Base-by-base conservation (phyloP, 1,284 basidiomycete species). In the Gomphus sp. region DNA sequence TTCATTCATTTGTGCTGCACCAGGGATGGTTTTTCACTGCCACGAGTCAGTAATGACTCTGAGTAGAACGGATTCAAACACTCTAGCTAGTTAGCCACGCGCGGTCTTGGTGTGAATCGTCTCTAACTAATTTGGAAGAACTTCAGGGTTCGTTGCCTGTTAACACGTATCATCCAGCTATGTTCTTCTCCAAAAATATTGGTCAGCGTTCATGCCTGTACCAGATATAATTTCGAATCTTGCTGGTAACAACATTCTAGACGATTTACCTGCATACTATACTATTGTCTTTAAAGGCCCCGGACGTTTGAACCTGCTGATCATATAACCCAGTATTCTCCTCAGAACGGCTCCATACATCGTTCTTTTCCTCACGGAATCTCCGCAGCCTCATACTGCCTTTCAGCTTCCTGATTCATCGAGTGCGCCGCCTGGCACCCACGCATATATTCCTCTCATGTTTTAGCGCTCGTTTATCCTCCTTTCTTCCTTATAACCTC, bases 401-500 rank as follows among this genome's bases (percentile, higher is more conserved):
- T 25, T 47, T 47, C 22, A 10, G 18, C 22, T 47, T 47, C 45
- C 12, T 7, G 45, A 22, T 47, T 28, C 28, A 47, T n/a, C 3
- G 4, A 47, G 12, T 47, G 12, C 45, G 22, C 45, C 22, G 8
- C 22, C 22, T 47, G 5, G 45, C 22, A 25, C 45, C 22, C 22
- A 47, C 11, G 45, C 45, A 47, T 47, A 47, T 47, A 47, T 47
- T 22, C 45, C n/a, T 28, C 4, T 47, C 22, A 10, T 25, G 53
- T 54, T 62, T 39, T 36, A 2, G n/a, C n/a, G 18, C 25, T 61
- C 64, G 28, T 48, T 34, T 33, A 43, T 47, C 34, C 64, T 37
- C 80, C 84, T 61, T 85, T 85, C 67, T 86, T 87, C 67, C 71
- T 85, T 34, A 47, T 47, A 47, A 25, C 43, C 25, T 25, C 45